These are phyloP conservation scores for Sophora flavescens DNA, from an alignment of 306 rosid genomes.

Conservation along the genomic window DNA sequence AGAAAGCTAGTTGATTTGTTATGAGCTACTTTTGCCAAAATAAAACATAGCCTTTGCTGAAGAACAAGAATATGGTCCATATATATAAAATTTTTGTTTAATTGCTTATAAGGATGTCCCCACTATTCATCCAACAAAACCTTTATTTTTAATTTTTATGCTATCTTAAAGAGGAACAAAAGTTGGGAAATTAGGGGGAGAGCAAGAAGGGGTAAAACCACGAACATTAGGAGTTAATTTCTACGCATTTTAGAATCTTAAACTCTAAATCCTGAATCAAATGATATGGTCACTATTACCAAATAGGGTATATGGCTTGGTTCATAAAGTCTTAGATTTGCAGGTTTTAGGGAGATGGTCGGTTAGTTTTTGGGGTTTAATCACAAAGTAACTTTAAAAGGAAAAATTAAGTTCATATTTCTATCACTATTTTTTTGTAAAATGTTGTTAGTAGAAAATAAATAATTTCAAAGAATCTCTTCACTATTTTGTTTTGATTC, in stretches of 20 bases:
- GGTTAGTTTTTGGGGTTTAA: conserved; percentile 52
- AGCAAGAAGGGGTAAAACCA: conserved; percentile 34
- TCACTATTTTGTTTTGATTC: not conserved
- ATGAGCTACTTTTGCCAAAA: too few relatives aligned
- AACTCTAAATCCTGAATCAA: conserved; percentile 49
- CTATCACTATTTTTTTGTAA: conserved; percentile 11
- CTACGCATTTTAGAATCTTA: conserved; percentile 64
- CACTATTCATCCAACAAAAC: too few relatives aligned
- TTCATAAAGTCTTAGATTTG: conserved; percentile 48
- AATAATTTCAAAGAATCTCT: not conserved
- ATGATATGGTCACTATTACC: conserved; percentile 63
- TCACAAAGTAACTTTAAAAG: conserved; percentile 19
- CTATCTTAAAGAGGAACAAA: conserved; percentile 17
- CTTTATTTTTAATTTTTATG: too few relatives aligned
- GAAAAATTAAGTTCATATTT: not conserved
- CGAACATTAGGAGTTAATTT: conserved; percentile 48
- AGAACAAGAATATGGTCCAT: too few relatives aligned
- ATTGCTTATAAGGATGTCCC: too few relatives aligned
- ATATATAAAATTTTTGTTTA: too few relatives aligned
- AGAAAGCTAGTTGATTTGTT: too few relatives aligned
- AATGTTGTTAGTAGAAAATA: not conserved
- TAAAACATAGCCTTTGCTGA: too few relatives aligned
- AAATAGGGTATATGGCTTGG: conserved; percentile 47
- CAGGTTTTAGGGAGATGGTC: conserved; percentile 80
- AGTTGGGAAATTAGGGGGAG: conserved; percentile 40